Base-by-base conservation (phyloP, 1,284 basidiomycete species). In the Taiwanofungus camphoratus region DNA sequence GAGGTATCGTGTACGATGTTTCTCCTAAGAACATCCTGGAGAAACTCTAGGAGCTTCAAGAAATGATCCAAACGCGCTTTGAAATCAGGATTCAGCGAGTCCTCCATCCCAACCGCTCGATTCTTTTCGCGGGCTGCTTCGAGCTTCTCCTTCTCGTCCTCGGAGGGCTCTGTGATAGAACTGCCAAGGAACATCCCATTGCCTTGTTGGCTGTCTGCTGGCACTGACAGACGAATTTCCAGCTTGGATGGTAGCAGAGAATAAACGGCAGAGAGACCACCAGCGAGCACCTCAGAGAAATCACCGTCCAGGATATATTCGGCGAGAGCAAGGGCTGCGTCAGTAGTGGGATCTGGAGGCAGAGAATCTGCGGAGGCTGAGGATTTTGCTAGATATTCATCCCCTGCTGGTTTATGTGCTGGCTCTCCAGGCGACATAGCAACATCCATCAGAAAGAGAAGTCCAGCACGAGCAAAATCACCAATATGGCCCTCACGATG, bases 231-330 rank as follows among this genome's bases (percentile, higher is more conserved):
- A 39, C 73, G 67, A 45, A 90, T 78, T 35, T 80, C 80, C 29
- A 97, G 72, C 63, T 95, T 97, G 13, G 82, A 82, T 0, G 96
- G 94, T 13, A 98, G 69, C 1, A 93, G 65, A 1, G 93, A 96
- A 60, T 95, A 98, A 1, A 95, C 87, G 0, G 95, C 95, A 1
- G 92, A 89, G 8, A 99, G 65, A 12, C 94, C 92, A 4, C 95
- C 96, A 4, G 87, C 92, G 36, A 99, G 77, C 2, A 99, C 94
- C 49, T 98, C 93, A 13, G 92, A 90, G 63, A 97, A 96, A 66
- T 97, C 94, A 6, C 93, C 92, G 56, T 96, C 90, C 13, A 96
- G 76, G 39, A 98, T 90, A 60, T 93, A 97, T 59, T 93, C 90
- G 20, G 87, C 90, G 34, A 93, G 71, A n/a, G 85, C 90, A 42